Conservation (phyloP, 2,329 filamentous ascomycete genomes). For the Xylariomycetidae sp. region DNA sequence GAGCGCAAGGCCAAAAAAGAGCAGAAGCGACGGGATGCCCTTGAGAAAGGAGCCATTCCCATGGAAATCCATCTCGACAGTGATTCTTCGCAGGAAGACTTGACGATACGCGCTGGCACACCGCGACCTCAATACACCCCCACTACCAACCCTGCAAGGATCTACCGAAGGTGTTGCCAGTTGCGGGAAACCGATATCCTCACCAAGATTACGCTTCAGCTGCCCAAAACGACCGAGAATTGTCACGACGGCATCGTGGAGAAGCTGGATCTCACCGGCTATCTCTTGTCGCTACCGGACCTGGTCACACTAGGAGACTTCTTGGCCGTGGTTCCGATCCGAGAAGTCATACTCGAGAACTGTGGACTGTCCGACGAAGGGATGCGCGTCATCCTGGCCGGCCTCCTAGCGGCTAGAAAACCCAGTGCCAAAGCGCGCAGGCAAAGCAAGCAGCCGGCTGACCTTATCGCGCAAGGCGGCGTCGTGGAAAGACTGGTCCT, state of each 20-base stretch:
- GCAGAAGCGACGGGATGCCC: slow-evolving; percentile 75
- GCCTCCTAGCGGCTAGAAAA: slow-evolving; percentile 72
- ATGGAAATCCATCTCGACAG: slow-evolving; percentile 74
- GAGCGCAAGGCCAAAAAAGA: slow-evolving; percentile 90
- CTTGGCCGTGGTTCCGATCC: slow-evolving; percentile 85
- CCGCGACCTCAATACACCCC: slow-evolving; percentile 59
- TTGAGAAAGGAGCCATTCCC: slow-evolving; percentile 81
- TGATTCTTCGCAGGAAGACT: slow-evolving; percentile 44
- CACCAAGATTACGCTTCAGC: slow-evolving; percentile 85
- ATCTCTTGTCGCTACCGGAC: slow-evolving; percentile 76
- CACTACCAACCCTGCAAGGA: slow-evolving; percentile 84
- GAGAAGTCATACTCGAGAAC: slow-evolving; percentile 79
- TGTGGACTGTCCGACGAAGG: slow-evolving; percentile 84
- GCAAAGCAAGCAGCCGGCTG: slow-evolving; percentile 30
- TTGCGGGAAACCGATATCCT: slow-evolving; percentile 86
- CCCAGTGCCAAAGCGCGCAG: slow-evolving; percentile 51
- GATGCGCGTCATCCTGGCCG: slow-evolving; percentile 78
- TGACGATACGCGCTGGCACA: slow-evolving; percentile 21
- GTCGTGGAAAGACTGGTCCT: slow-evolving; percentile 81
- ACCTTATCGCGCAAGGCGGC: slow-evolving; percentile 50
- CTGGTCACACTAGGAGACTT: slow-evolving; percentile 87
- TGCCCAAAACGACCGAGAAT: slow-evolving; percentile 63
- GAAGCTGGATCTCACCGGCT: slow-evolving; percentile 77
- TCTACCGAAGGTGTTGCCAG: slow-evolving; percentile 93
- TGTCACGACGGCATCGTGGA: slow-evolving; percentile 68